phyloP scores from a whole-genome alignment of 2,329 filamentous ascomycete species.

The Scedosporium dehoogii region DNA sequence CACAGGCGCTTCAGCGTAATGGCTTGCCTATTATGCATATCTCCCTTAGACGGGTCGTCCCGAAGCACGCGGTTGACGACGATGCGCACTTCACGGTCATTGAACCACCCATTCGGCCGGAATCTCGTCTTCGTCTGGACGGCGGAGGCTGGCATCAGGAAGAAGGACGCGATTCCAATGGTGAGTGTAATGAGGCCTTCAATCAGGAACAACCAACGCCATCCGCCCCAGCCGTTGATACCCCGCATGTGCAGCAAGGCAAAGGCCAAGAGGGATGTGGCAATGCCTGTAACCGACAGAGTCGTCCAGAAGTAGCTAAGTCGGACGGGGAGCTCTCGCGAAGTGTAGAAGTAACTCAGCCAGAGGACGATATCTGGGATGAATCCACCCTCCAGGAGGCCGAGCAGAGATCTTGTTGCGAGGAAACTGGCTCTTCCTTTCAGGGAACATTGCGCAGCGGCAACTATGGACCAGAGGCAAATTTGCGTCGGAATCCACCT shows the following conservation, averaged over 20 bases:
- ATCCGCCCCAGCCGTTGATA: conserved; percentile 36
- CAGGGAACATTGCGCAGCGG: conserved; percentile 16
- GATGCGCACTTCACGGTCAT: conserved; percentile 42
- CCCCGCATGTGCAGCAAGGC: conserved; percentile 40
- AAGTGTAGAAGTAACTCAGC: conserved; percentile 22
- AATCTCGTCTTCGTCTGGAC: conserved; percentile 46
- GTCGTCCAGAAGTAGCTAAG: conserved; percentile 19
- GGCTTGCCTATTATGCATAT: conserved; percentile 48
- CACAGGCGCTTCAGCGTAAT: conserved; percentile 38
- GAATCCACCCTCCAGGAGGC: conserved; percentile 47
- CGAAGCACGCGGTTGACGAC: conserved; percentile 46
- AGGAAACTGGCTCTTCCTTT: conserved; percentile 20
- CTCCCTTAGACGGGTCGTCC: conserved; percentile 46
- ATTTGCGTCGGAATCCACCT: conserved; percentile 20
- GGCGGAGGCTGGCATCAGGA: conserved; percentile 43
- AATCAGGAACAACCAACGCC: conserved; percentile 49
- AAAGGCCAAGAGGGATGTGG: conserved; percentile 26
- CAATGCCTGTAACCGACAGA: background rate
- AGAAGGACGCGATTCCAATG: conserved; percentile 42
- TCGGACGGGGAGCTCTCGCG: conserved; percentile 17
- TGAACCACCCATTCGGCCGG: conserved; percentile 43
- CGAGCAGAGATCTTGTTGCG: conserved; percentile 25
- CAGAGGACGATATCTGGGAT: conserved; percentile 35
- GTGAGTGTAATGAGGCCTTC: conserved; percentile 29
- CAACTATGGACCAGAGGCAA: conserved; percentile 13